A percentile compares a stretch with the other conserved stretches of the same genome.
These are phyloP conservation scores for Syzygium jambos DNA, from an alignment of 345 rosid genomes.

Conservation along the genomic window DNA sequence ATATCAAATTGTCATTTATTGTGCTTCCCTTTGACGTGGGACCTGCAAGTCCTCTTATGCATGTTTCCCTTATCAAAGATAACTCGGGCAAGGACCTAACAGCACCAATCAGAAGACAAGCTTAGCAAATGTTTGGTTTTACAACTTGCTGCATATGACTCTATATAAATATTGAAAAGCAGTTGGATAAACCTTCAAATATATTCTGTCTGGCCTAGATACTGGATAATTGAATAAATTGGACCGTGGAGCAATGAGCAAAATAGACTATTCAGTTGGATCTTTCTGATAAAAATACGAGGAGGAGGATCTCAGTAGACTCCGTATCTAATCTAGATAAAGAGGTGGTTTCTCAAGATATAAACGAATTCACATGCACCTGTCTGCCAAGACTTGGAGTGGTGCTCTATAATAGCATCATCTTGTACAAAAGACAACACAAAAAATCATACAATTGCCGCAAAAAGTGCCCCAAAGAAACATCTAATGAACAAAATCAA, in stretches of 20 bases:
- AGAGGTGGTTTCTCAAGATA: background rate
- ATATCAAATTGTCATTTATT: slow-evolving; percentile 35
- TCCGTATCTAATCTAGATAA: background rate
- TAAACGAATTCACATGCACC: background rate
- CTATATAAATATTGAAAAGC: background rate
- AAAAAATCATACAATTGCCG: background rate
- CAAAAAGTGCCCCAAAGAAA: background rate
- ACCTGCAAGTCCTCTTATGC: slow-evolving; percentile 51
- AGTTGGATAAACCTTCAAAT: background rate
- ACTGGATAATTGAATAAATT: background rate
- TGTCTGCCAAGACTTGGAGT: background rate
- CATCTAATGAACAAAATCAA: background rate
- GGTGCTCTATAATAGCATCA: background rate
- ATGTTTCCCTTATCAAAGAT: slow-evolving; percentile 50
- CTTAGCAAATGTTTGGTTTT: background rate
- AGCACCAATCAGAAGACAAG: background rate
- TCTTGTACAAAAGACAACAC: background rate
- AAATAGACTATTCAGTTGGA: background rate
- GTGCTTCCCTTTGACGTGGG: slow-evolving; percentile 37
- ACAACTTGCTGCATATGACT: background rate
- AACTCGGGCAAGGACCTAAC: slow-evolving; percentile 77
- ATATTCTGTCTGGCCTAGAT: background rate
- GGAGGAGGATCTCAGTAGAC: background rate
- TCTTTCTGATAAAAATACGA: background rate
- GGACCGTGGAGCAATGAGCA: background rate